Evolutionary conservation across 345 rosid genomes (phyloP).

Genomic region (Carallia brachiata): DNA sequence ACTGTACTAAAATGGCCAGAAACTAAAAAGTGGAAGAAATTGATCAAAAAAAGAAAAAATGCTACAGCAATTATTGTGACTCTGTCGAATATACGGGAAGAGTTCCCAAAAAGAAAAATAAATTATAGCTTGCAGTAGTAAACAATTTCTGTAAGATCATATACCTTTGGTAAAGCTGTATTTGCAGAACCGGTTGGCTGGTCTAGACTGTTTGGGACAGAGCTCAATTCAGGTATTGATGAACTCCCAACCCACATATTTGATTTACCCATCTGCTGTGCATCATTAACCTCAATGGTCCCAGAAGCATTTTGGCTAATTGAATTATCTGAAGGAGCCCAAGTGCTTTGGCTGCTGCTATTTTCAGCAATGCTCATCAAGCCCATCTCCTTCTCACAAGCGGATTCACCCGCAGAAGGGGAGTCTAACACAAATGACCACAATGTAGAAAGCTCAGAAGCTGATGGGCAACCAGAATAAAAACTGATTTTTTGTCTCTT

Average conservation of each 20-base stretch:
- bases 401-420: slow-evolving; percentile 48
- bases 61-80: not conserved
- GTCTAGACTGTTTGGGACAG: slow-evolving; percentile 35
- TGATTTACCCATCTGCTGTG: slow-evolving; percentile 29
- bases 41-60: not conserved
- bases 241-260: slow-evolving; percentile 39
- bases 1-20: not conserved
- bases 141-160: not conserved
- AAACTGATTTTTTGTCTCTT: slow-evolving; percentile 73
- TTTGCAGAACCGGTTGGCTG: slow-evolving; percentile 42
- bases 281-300: slow-evolving; percentile 25
- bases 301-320: slow-evolving; percentile 33
- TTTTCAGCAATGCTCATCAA: slow-evolving; percentile 76
- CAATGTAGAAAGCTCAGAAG: slow-evolving; percentile 75
- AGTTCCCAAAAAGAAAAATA: not conserved
- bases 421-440: slow-evolving; percentile 75
- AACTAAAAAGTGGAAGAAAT: slow-evolving; percentile 3
- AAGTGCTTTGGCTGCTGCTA: slow-evolving; percentile 15
- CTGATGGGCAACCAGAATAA: slow-evolving; percentile 93
- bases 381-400: slow-evolving; percentile 75
- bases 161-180: slow-evolving; percentile 55
- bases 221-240: slow-evolving; percentile 39
- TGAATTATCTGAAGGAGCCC: slow-evolving; percentile 37
- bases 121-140: slow-evolving; percentile 1
- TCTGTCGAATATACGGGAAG: not conserved